These are phyloP conservation scores for Tolypocladium guangdongense DNA, from an alignment of 2,329 filamentous ascomycete species.

Conservation along the genomic window DNA sequence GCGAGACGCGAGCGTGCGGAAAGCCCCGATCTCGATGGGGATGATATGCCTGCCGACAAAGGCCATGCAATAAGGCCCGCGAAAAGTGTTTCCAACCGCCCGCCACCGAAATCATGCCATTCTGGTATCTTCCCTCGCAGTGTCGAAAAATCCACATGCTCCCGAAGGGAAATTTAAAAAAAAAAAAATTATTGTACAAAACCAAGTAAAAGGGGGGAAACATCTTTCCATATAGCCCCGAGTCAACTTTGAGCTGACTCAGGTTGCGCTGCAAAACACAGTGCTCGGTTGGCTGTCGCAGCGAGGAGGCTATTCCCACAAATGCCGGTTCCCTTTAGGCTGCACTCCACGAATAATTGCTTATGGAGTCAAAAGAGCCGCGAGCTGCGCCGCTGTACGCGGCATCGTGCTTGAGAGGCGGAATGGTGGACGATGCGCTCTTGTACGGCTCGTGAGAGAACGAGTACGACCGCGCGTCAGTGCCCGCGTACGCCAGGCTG, in stretches of 20 bases:
- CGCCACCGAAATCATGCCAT: background rate
- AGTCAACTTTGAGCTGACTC: background rate
- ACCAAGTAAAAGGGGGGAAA: background rate
- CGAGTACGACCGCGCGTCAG: slow-evolving; percentile 39
- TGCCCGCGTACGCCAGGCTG: slow-evolving; percentile 32
- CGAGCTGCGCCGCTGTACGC: slow-evolving; percentile 28
- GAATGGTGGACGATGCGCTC: slow-evolving; percentile 11
- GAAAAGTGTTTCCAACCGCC: background rate
- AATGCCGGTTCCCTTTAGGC: slow-evolving; percentile 20
- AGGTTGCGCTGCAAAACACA: background rate
- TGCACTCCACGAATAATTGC: slow-evolving; percentile 47
- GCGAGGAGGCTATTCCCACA: background rate
- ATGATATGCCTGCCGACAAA: background rate
- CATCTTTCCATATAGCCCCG: background rate
- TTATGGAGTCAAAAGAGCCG: slow-evolving; percentile 37
- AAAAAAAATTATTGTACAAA: background rate
- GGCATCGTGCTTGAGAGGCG: slow-evolving; percentile 22
- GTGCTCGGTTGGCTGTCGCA: background rate
- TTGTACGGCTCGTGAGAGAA: slow-evolving; percentile 37
- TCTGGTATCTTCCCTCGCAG: background rate
- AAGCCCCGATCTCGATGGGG: background rate
- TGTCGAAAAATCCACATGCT: background rate
- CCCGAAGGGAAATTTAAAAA: no score
- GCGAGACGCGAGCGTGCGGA: background rate
- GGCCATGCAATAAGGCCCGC: background rate